These are phyloP conservation scores for Pyrenopolyporus hunteri DNA, from an alignment of 495 filamentous ascomycete species.

Conservation along the genomic window DNA sequence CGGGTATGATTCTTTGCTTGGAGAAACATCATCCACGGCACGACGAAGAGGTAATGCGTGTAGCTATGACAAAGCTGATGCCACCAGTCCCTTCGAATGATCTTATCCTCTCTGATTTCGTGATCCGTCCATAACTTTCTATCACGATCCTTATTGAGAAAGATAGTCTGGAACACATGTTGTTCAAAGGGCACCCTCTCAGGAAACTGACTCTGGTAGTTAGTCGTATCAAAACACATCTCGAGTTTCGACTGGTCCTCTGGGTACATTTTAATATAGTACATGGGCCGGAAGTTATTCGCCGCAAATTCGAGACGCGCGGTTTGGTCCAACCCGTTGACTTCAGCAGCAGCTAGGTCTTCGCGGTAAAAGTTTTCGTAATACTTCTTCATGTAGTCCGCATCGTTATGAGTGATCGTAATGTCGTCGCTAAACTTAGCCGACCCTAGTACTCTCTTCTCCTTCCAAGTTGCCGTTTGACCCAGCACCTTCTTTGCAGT, in stretches of 20 bases:
- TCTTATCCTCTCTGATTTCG: conserved; percentile 70
- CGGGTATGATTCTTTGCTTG: conserved; percentile 70
- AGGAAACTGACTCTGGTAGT: conserved; percentile 82
- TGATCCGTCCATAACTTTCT: conserved; percentile 71
- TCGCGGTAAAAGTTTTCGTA: conserved; percentile 73
- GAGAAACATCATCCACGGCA: conserved; percentile 82
- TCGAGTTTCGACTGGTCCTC: conserved; percentile 73
- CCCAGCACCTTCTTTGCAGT: conserved; percentile 71
- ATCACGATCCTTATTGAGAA: conserved; percentile 69
- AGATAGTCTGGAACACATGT: conserved; percentile 86
- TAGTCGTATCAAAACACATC: conserved; percentile 86
- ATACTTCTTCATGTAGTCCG: conserved; percentile 73
- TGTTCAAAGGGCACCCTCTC: conserved; percentile 52
- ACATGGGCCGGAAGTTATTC: conserved; percentile 76
- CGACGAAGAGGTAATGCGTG: conserved; percentile 79
- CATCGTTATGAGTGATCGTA: conserved; percentile 81
- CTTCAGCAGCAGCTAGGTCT: conserved; percentile 39
- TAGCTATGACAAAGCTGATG: conserved; percentile 83
- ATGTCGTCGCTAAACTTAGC: conserved; percentile 84
- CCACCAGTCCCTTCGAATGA: conserved; percentile 82
- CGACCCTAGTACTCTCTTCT: conserved; percentile 70
- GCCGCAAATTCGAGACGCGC: conserved; percentile 40
- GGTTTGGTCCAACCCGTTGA: conserved; percentile 40
- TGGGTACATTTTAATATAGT: conserved; percentile 74
- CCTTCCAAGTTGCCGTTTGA: conserved; percentile 65